Conservation (phyloP, 179 eudicot species). For the Actinidia arguta region DNA sequence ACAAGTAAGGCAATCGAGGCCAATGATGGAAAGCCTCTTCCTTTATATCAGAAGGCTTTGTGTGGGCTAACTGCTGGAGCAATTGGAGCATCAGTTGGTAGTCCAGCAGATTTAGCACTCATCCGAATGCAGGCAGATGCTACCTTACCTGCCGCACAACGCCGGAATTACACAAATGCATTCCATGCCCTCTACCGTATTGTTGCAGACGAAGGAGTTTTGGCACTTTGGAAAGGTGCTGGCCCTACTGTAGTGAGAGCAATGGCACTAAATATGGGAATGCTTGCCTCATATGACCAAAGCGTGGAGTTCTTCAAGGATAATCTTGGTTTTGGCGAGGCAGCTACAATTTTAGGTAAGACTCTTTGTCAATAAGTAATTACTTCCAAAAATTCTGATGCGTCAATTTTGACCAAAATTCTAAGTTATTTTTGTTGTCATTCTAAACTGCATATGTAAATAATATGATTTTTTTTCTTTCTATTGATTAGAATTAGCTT, state of each 20-base stretch:
- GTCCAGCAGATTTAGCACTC: conserved; percentile 97
- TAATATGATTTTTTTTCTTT: not conserved
- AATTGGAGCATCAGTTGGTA: conserved; percentile 89
- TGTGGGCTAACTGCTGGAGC: conserved; percentile 99
- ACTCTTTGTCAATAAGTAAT: not conserved
- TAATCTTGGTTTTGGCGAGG: conserved; percentile 75
- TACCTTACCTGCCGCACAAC: conserved; percentile 86
- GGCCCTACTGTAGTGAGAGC: conserved; percentile 99
- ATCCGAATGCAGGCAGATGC: conserved; percentile 99
- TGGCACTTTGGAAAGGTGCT: conserved; percentile 95
- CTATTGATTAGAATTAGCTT: not conserved
- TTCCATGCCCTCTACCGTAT: conserved; percentile 92
- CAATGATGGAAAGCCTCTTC: conserved; percentile 92
- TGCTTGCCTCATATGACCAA: conserved; percentile 98
- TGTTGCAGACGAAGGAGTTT: conserved; percentile 82
- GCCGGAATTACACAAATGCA: conserved; percentile 87
- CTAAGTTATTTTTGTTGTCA: no score
- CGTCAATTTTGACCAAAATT: not conserved
- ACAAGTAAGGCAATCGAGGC: conserved; percentile 84
- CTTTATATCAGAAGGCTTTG: conserved; percentile 90
- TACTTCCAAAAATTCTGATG: not conserved
- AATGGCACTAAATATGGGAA: conserved; percentile 99
- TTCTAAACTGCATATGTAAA: not conserved
- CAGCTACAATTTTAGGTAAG: conserved; percentile 79
- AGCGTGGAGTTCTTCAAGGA: conserved; percentile 86